These are phyloP conservation scores for Nicotiana undulata DNA, from an alignment of 257 asterid genomes.

Conservation along the genomic window DNA sequence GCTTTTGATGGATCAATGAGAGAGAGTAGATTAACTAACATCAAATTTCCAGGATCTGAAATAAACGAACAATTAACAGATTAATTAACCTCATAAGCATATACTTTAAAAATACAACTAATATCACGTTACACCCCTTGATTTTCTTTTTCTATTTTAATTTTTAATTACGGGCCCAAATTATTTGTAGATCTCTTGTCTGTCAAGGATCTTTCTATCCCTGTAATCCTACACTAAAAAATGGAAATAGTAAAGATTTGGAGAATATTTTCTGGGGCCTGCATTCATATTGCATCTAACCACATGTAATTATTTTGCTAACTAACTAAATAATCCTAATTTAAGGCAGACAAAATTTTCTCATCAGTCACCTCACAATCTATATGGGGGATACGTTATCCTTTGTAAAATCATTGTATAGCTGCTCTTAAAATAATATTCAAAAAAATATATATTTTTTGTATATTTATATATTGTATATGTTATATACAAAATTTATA, in stretches of 20 bases:
- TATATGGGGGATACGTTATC: too few species aligned
- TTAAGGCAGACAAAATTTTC: background rate
- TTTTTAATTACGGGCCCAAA: background rate
- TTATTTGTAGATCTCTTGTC: conserved; percentile 20
- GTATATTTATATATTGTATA: too few species aligned
- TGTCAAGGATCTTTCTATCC: background rate
- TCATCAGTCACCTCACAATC: background rate
- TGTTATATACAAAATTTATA: too few species aligned
- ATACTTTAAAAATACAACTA: background rate
- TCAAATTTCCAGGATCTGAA: background rate
- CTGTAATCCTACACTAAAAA: conserved; percentile 19
- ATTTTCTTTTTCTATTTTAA: background rate
- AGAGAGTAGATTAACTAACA: background rate
- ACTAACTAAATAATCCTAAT: background rate
- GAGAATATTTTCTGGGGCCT: conserved; percentile 41
- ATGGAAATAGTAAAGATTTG: conserved; percentile 33
- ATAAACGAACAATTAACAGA: background rate
- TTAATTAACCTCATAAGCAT: background rate
- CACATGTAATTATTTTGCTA: background rate
- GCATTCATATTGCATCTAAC: background rate
- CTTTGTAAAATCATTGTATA: background rate
- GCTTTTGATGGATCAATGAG: background rate
- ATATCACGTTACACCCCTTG: background rate
- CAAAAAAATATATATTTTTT: background rate
- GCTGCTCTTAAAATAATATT: too few species aligned